These are phyloP conservation scores for Postia placenta DNA, from an alignment of 768 basidiomycete genomes.

Conservation along the genomic window DNA sequence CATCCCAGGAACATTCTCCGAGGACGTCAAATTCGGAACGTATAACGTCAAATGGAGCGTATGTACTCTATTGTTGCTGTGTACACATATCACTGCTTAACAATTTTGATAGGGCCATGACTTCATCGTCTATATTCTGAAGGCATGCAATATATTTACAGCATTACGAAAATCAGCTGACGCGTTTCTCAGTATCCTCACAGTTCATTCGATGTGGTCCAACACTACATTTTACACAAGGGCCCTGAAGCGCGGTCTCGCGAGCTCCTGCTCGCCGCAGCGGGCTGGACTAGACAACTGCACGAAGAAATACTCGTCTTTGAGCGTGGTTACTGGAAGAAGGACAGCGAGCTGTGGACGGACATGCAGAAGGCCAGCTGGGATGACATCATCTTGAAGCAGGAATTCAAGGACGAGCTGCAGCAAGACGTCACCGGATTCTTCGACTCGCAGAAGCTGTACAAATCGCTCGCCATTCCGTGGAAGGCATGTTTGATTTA, in stretches of 20 bases:
- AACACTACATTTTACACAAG: slow-evolving; percentile 53
- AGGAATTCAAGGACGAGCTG: slow-evolving; percentile 57
- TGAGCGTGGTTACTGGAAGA: slow-evolving; percentile 63
- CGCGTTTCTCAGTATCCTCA: slow-evolving; percentile 23
- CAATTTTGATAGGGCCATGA: slow-evolving; percentile 41
- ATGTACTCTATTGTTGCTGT: slow-evolving; percentile 17
- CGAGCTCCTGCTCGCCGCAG: slow-evolving; percentile 45
- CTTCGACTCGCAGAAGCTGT: slow-evolving; percentile 65
- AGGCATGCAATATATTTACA: slow-evolving; percentile 28
- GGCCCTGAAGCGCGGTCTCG: slow-evolving; percentile 48
- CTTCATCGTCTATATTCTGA: slow-evolving; percentile 47
- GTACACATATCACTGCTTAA: too few species aligned
- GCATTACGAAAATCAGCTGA: slow-evolving; percentile 1
- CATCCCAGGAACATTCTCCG: slow-evolving; percentile 45
- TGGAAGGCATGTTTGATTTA: slow-evolving; percentile 63
- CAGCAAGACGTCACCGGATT: slow-evolving; percentile 77
- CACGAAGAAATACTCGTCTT: slow-evolving; percentile 77
- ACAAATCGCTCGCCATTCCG: slow-evolving; percentile 69
- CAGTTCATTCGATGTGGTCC: slow-evolving; percentile 15
- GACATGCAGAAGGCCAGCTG: slow-evolving; percentile 49
- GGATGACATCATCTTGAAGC: slow-evolving; percentile 69
- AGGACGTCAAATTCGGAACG: slow-evolving; percentile 45
- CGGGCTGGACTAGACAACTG: slow-evolving; percentile 44
- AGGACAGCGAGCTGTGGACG: slow-evolving; percentile 54
- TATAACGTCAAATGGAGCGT: slow-evolving; percentile 58